These are phyloP conservation scores for Aspergillus pseudoterreus DNA, from an alignment of 2,329 filamentous ascomycete species.

Conservation along the genomic window DNA sequence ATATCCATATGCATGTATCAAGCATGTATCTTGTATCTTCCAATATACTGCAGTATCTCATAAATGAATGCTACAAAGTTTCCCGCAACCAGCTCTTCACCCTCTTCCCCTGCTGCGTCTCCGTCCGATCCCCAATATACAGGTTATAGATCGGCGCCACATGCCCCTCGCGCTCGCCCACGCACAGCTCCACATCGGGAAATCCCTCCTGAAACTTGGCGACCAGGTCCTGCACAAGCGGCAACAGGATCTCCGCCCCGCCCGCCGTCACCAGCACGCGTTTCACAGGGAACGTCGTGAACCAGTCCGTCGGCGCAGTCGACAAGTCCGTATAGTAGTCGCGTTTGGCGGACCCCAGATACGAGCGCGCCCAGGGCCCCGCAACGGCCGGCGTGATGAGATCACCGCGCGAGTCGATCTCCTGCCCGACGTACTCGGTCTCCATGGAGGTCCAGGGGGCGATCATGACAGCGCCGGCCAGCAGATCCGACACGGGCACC, in stretches of 20 bases:
- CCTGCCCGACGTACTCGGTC: conserved; percentile 40
- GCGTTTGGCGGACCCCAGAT: conserved; percentile 37
- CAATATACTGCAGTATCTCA: background rate
- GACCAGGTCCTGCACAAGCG: conserved; percentile 52
- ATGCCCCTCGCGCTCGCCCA: conserved; percentile 39
- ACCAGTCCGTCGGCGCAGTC: conserved; percentile 52
- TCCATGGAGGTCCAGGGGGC: conserved; percentile 57
- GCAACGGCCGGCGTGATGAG: conserved; percentile 43
- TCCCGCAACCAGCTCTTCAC: conserved; percentile 34
- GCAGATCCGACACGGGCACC: conserved; percentile 38
- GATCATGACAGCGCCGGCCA: conserved; percentile 53
- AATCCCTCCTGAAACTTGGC: conserved; percentile 41
- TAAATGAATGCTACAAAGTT: conserved; percentile 11
- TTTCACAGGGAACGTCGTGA: conserved; percentile 46
- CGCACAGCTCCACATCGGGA: conserved; percentile 29
- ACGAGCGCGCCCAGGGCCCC: conserved; percentile 47
- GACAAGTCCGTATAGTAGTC: conserved; percentile 55
- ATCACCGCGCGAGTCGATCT: conserved; percentile 50
- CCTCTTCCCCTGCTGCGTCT: conserved; percentile 39
- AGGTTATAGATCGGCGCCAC: conserved; percentile 41
- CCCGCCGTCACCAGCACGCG: conserved; percentile 54
- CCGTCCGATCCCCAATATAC: conserved; percentile 30
- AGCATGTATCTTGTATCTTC: too few relatives aligned
- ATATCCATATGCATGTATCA: background rate
- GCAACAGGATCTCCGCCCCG: conserved; percentile 54